These are phyloP conservation scores for Coniosporium apollinis DNA, from an alignment of 495 filamentous ascomycete genomes.

Conservation along the genomic window DNA sequence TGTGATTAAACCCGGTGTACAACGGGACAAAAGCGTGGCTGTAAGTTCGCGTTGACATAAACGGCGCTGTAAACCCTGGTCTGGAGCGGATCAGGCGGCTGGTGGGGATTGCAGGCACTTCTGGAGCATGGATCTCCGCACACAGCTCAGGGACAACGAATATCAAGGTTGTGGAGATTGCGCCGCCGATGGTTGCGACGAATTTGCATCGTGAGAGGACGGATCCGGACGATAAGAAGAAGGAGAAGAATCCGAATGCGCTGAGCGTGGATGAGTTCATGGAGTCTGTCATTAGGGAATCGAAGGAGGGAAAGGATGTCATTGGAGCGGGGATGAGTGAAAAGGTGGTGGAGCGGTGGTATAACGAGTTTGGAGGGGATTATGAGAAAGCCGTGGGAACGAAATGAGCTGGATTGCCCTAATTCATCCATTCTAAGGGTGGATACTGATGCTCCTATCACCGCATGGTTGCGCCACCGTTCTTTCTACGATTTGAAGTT, in stretches of 20 bases:
- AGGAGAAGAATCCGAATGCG: slow-evolving; percentile 26
- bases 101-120: too few relatives aligned
- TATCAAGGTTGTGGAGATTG: slow-evolving; percentile 29
- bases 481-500: too few relatives aligned
- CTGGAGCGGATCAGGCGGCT: too few relatives aligned
- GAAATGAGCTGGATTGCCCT: too few relatives aligned
- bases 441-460: too few relatives aligned
- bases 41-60: too few relatives aligned
- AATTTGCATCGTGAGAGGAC: slow-evolving; percentile 32
- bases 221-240: slow-evolving; percentile 35
- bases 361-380: slow-evolving; percentile 17
- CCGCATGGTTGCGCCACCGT: too few relatives aligned
- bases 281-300: slow-evolving; percentile 21
- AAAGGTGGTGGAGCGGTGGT: slow-evolving; percentile 25
- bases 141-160: slow-evolving; percentile 23
- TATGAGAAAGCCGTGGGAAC: slow-evolving; percentile 7
- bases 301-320: slow-evolving; percentile 25
- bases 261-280: slow-evolving; percentile 31
- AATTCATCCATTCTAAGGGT: too few relatives aligned
- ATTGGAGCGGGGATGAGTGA: slow-evolving; percentile 21
- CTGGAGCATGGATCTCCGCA: slow-evolving; percentile 30
- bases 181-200: slow-evolving; percentile 30
- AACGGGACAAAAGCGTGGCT: slow-evolving; percentile 33
- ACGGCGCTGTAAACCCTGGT: too few relatives aligned
- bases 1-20: slow-evolving; percentile 32